A percentile compares a stretch with the other conserved stretches of the same genome.
Conservation (phyloP, 305 asterid genomes). For the Fraxinus paxiana region DNA sequence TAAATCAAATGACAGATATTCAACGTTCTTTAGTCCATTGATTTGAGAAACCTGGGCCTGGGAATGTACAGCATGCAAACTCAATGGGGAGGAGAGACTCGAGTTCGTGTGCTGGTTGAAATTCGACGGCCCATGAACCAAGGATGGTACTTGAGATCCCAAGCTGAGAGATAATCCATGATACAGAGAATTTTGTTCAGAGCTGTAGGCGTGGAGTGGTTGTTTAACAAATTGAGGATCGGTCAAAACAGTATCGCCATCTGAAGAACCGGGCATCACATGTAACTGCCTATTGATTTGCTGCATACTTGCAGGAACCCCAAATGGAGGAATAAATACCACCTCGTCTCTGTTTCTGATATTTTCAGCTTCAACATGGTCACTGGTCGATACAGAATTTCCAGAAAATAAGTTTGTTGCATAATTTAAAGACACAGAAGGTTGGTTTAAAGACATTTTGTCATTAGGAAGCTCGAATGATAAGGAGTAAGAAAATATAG, state of each 20-base stretch:
- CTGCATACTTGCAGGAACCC: conserved; percentile 28
- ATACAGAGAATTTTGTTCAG: conserved; percentile 36
- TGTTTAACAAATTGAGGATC: conserved; percentile 34
- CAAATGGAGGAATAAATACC: conserved; percentile 37
- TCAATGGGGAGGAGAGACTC: conserved; percentile 35
- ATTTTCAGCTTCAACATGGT: conserved; percentile 32
- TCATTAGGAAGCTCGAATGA: conserved; percentile 34
- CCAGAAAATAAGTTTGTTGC: conserved; percentile 39
- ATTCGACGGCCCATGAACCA: conserved; percentile 12
- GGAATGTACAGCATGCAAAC: conserved; percentile 34
- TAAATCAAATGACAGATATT: conserved; percentile 48
- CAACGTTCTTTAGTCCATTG: conserved; percentile 35
- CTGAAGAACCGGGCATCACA: conserved; percentile 33
- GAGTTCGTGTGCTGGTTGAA: conserved; percentile 42
- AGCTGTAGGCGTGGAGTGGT: conserved; percentile 24
- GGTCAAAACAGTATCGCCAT: conserved; percentile 28
- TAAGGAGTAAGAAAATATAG: conserved; percentile 36
- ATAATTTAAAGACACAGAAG: conserved; percentile 33
- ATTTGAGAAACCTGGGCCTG: conserved; percentile 28
- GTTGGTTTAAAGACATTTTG: conserved; percentile 36
- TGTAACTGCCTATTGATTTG: neutral
- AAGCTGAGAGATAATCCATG: conserved; percentile 69
- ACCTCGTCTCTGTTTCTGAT: conserved; percentile 37
- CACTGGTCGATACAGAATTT: conserved; percentile 28
- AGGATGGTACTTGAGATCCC: conserved; percentile 48